phyloP scores from a whole-genome alignment of 2,329 filamentous ascomycete species.

The Ophiostoma australiae region DNA sequence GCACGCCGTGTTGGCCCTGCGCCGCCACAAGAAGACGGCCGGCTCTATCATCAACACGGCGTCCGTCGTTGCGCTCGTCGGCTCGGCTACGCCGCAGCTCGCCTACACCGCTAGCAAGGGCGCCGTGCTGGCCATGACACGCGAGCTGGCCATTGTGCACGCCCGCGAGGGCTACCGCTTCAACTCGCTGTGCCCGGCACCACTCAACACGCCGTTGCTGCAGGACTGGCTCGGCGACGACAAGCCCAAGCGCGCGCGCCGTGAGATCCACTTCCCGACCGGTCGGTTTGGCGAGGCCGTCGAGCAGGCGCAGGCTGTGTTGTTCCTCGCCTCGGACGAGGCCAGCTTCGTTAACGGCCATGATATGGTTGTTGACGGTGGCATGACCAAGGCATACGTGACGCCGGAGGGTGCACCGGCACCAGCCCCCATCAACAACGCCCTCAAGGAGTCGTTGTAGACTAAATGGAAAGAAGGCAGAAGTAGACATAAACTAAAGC shows the following conservation, averaged over 20 bases:
- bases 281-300: conserved; percentile 90
- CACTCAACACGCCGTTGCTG: conserved; percentile 83
- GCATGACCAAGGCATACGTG: conserved; percentile 89
- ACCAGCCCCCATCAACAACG: conserved; percentile 56
- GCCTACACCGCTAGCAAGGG: conserved; percentile 95
- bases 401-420: conserved; percentile 57
- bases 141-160: conserved; percentile 87
- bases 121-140: conserved; percentile 81
- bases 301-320: conserved; percentile 83
- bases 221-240: conserved; percentile 94
- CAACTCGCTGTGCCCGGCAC: conserved; percentile 85
- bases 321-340: conserved; percentile 85
- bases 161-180: conserved; percentile 84
- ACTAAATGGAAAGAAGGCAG: background rate
- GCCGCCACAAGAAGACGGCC: conserved; percentile 70
- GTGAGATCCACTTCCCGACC: conserved; percentile 83
- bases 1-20: conserved; percentile 77
- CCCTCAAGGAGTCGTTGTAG: conserved; percentile 39
- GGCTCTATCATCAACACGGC: conserved; percentile 90
- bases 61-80: conserved; percentile 80
- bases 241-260: conserved; percentile 69
- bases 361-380: conserved; percentile 93
- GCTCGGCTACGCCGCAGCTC: conserved; percentile 79
- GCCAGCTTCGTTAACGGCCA: conserved; percentile 84
- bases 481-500: background rate